Evolutionary conservation across 1,139 yeast species (phyloP), one percentile per base, ranked within the genome.

Genomic region (Kazachstania sp.): DNA sequence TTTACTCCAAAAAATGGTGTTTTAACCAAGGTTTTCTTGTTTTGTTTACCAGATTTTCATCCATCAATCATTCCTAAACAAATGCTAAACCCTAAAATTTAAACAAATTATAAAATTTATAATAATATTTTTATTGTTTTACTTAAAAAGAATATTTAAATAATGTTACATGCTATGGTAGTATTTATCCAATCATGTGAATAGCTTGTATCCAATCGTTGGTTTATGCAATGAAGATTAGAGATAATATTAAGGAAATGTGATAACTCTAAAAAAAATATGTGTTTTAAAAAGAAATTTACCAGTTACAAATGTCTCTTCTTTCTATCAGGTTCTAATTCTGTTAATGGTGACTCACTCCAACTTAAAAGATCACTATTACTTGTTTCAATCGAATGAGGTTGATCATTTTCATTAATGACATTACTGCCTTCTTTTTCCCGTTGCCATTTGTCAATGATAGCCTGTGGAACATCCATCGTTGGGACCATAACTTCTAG

Each of bases 381-480:
- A 29, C 41, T 39, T 9, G 30, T 40, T 15, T 39, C 42, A n/a
- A 37, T 35, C 15, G 32, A 30, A 28, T 37, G 28, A 28, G 19
- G 30, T 18, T 19, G 37, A 4, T 37, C 44, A 18, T 29, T 16
- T n/a, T 38, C 45, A 16, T 41, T 35, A 12, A 38, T 41, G n/a
- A 30, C 36, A 29, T 43, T 37, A 7, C 26, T 30, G 16, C 34
- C 44, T 16, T 53, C 56, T 45, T 58, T 54, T 37, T 56, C 61
- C 19, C 46, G 45, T 12, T 50, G 45, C 63, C 60, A 92, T 69
- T 82, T 90, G 59, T 74, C 75, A 57, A 76, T 72, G 67, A 86
- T 75, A 58, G 81, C 78, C 46, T 68, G 71, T 45, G 95, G 95
- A 30, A 94, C 95, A 69, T 86, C 95, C 79, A 84, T 75, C 57